A percentile compares a stretch with the other conserved stretches of the same genome.
Evolutionary conservation across 2,329 filamentous ascomycete species (phyloP).

Genomic region (Pseudogymnoascus pannorum): DNA sequence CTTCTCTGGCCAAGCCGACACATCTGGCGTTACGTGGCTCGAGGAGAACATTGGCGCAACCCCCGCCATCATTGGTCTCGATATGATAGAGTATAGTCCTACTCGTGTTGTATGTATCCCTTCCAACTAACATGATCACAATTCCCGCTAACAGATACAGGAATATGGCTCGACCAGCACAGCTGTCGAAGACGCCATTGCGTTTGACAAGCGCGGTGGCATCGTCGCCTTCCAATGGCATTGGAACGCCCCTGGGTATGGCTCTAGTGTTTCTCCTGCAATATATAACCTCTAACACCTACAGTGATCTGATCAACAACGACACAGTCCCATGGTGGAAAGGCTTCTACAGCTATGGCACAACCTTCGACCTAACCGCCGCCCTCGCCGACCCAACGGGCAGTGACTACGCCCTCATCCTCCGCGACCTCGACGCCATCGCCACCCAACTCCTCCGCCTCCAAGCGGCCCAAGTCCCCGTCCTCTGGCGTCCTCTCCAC

Average conservation of each 20-base stretch:
- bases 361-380: conserved; percentile 39
- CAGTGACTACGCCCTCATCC: conserved; percentile 40
- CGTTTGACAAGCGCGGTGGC: conserved; percentile 36
- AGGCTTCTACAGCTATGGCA: conserved; percentile 44
- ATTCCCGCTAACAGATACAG: neutral
- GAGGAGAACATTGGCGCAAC: conserved; percentile 38
- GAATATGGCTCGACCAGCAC: conserved; percentile 32
- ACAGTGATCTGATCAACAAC: conserved; percentile 38
- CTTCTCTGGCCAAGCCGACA: conserved; percentile 42
- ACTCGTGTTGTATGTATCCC: conserved; percentile 33
- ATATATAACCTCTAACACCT: conserved; percentile 14
- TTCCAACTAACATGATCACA: neutral
- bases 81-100: conserved; percentile 44
- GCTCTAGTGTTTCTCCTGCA: neutral
- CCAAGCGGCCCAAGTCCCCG: conserved; percentile 36
- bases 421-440: conserved; percentile 42
- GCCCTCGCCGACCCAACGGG: conserved; percentile 36
- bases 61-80: conserved; percentile 39
- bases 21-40: conserved; percentile 37
- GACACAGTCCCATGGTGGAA: conserved; percentile 39
- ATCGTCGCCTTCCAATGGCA: conserved; percentile 43
- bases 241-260: conserved; percentile 37
- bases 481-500: conserved; percentile 42
- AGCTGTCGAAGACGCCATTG: conserved; percentile 40
- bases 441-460: conserved; percentile 39